Conservation (phyloP, 2,329 filamentous ascomycete species). For the Aspergillus sp. region DNA sequence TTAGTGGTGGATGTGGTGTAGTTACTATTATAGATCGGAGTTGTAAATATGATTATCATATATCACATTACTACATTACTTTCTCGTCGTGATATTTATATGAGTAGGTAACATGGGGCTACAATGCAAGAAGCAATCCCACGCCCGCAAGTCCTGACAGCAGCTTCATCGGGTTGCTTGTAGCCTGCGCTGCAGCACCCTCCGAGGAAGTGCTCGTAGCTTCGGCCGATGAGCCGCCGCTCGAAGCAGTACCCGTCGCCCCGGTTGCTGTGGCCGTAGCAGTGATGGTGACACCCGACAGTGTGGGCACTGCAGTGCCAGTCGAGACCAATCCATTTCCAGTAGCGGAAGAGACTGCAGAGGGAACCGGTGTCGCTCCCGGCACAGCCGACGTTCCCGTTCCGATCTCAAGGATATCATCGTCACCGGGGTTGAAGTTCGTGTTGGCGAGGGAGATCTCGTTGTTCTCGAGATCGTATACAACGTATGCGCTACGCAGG, state of each 20-base stretch:
- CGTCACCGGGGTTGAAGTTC: constrained; percentile 57
- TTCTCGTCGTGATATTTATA: neutral
- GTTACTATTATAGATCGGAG: neutral
- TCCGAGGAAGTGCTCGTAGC: constrained; percentile 3
- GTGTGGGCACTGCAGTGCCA: neutral
- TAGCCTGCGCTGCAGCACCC: constrained; percentile 19
- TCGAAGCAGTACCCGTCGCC: constrained; percentile 14
- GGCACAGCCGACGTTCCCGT: constrained; percentile 52
- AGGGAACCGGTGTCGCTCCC: constrained; percentile 43
- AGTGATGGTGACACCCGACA: neutral
- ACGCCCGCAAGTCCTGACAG: constrained; percentile 24
- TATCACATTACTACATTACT: neutral
- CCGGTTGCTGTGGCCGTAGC: neutral
- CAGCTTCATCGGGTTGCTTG: constrained; percentile 18
- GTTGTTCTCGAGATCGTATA: constrained; percentile 73
- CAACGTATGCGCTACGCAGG: constrained; percentile 71
- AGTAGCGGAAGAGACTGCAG: constrained; percentile 2
- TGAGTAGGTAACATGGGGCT: neutral
- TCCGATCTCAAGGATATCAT: constrained; percentile 56
- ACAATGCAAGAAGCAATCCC: constrained; percentile 23
- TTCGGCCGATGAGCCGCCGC: neutral
- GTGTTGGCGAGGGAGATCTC: constrained; percentile 71
- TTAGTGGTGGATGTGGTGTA: neutral
- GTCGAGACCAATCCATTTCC: constrained; percentile 1
- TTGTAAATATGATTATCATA: too few species aligned